Conservation (phyloP, 2,329 filamentous ascomycete species). For the Alternaria sp. region DNA sequence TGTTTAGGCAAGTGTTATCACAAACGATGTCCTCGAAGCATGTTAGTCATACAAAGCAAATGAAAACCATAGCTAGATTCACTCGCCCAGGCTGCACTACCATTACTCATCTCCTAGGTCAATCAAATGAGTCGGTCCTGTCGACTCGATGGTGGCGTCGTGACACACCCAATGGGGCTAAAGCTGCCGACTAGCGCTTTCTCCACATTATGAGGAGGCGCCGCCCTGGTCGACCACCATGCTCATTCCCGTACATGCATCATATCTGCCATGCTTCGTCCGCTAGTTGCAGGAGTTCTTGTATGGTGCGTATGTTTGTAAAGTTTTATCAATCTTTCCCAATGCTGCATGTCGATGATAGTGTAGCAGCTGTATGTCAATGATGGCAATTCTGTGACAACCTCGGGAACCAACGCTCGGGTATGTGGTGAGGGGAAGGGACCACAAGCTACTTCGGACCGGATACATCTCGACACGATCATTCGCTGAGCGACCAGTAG, state of each 20-base stretch:
- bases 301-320: too few species aligned
- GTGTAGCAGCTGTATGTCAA: not conserved
- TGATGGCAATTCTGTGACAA: not conserved
- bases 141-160: not conserved
- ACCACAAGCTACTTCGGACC: not conserved
- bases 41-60: not conserved
- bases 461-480: not conserved
- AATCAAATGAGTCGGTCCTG: not conserved
- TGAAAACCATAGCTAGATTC: not conserved
- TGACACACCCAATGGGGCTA: not conserved
- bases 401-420: not conserved
- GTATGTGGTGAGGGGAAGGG: slow-evolving; percentile 7
- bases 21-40: not conserved
- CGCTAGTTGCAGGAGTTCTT: not conserved
- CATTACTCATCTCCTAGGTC: not conserved
- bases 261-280: not conserved
- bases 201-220: not conserved
- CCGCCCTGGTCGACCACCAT: not conserved
- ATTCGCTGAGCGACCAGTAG: not conserved
- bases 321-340: too few species aligned
- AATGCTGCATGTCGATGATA: not conserved
- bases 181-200: slow-evolving; percentile 1
- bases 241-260: not conserved
- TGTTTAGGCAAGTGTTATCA: not conserved
- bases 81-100: not conserved